A percentile compares a stretch with the other conserved stretches of the same genome.
These are phyloP conservation scores for Candida tunisiensis DNA, from an alignment of 1,139 yeast genomes.

Conservation along the genomic window DNA sequence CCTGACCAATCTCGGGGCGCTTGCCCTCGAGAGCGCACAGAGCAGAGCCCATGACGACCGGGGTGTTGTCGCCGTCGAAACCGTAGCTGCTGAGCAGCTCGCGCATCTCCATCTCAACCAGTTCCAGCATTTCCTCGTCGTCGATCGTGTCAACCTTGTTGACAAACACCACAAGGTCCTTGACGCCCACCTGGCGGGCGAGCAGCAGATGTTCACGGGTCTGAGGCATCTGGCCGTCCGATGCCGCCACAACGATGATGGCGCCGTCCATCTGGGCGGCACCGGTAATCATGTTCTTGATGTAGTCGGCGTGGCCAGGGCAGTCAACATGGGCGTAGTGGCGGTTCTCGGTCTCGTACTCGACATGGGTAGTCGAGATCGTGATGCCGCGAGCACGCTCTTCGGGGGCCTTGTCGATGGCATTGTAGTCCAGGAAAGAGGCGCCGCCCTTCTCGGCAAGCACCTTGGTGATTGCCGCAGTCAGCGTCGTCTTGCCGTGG, in stretches of 20 bases:
- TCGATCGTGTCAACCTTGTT: conserved; percentile 96
- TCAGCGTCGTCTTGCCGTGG: conserved; percentile 96
- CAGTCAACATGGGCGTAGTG: conserved; percentile 96
- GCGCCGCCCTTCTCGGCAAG: conserved; percentile 85
- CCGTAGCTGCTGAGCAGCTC: conserved; percentile 82
- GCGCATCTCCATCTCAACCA: conserved; percentile 99
- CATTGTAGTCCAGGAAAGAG: conserved; percentile 73
- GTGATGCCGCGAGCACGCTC: conserved; percentile 99
- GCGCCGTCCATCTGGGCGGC: conserved; percentile 99
- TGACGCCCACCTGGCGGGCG: conserved; percentile 99
- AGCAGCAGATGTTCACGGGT: conserved; percentile 96
- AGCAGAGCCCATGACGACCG: conserved; percentile 98
- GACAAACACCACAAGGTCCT: conserved; percentile 90
- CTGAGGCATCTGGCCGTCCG: conserved; percentile 99
- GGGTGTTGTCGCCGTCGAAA: conserved; percentile 95
- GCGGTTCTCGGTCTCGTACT: conserved; percentile 82
- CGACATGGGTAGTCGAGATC: conserved; percentile 93
- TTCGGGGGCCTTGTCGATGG: conserved; percentile 98
- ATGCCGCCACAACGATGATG: conserved; percentile 96
- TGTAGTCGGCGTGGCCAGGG: conserved; percentile 99
- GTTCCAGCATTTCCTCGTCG: conserved; percentile 98
- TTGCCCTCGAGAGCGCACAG: conserved; percentile 84
- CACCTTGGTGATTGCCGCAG: conserved; percentile 97
- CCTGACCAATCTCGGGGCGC: conserved; percentile 82
- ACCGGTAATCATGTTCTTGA: conserved; percentile 98